Percentiles rank a stretch among this genome's conserved stretches.
Conservation (phyloP, 2,329 filamentous ascomycete genomes). For the Exophiala aquamarina region DNA sequence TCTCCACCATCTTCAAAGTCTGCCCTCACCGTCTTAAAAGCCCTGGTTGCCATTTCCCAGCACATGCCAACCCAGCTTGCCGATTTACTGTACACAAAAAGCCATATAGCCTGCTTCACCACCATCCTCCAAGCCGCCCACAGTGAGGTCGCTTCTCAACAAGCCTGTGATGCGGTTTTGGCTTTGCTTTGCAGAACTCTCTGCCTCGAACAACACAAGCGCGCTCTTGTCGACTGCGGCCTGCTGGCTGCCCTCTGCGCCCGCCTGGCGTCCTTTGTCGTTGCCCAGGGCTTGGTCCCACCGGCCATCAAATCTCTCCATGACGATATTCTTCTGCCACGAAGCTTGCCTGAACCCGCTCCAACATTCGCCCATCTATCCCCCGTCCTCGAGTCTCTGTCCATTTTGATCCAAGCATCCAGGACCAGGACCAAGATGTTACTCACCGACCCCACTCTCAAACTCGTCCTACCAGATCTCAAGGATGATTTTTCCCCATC, state of each 20-base stretch:
- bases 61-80: conserved; percentile 61
- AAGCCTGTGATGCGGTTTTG: conserved; percentile 33
- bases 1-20: conserved; percentile 63
- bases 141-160: conserved; percentile 43
- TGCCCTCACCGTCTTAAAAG: conserved; percentile 70
- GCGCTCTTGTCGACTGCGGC: conserved; percentile 68
- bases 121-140: conserved; percentile 58
- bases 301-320: conserved; percentile 61
- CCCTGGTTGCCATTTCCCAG: conserved; percentile 70
- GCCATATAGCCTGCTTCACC: conserved; percentile 62
- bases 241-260: conserved; percentile 76
- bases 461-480: conserved; percentile 65
- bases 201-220: conserved; percentile 67
- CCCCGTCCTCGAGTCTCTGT: conserved; percentile 73
- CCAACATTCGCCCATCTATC: conserved; percentile 60
- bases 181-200: conserved; percentile 64
- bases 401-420: conserved; percentile 75
- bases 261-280: conserved; percentile 69
- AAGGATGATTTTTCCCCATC: conserved; percentile 52
- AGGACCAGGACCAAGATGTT: conserved; percentile 73
- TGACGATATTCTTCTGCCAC: conserved; percentile 54
- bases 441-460: conserved; percentile 65
- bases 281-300: conserved; percentile 64
- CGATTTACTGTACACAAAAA: conserved; percentile 57
- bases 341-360: conserved; percentile 63